Percentiles rank a stretch among this genome's conserved stretches.
Conservation (phyloP, 2,329 filamentous ascomycete species). For the Phyllosticta citrichinensis region DNA sequence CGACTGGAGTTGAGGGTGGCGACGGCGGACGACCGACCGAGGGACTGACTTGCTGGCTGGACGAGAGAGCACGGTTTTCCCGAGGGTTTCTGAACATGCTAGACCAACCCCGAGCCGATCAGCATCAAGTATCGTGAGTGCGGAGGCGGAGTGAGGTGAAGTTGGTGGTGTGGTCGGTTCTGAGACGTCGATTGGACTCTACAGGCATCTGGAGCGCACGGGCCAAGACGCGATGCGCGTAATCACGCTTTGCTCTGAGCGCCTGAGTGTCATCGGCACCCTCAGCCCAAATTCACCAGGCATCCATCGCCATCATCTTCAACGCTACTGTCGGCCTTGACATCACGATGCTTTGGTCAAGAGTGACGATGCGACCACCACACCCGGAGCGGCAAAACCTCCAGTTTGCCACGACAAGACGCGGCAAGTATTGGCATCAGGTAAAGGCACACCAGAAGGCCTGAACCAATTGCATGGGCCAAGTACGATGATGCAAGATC, state of each 20-base stretch:
- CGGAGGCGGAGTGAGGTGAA: neutral
- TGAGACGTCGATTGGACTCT: neutral
- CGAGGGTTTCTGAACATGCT: slow-evolving; percentile 47
- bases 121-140: neutral
- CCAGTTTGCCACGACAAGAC: neutral
- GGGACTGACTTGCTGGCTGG: slow-evolving; percentile 27
- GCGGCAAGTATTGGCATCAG: neutral
- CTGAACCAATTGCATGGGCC: neutral
- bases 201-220: neutral
- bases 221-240: slow-evolving; percentile 1
- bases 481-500: neutral
- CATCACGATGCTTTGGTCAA: neutral
- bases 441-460: neutral
- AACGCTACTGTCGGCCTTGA: neutral
- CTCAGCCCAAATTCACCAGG: neutral
- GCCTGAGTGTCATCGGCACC: neutral
- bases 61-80: slow-evolving; percentile 31
- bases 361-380: neutral
- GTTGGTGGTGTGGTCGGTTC: neutral
- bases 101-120: neutral
- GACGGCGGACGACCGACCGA: slow-evolving; percentile 44
- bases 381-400: neutral
- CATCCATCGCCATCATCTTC: neutral
- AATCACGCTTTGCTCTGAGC: neutral
- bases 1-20: slow-evolving; percentile 28